Base-by-base conservation (phyloP, 371 early-diverging fungal species). In the Mucor sp. region DNA sequence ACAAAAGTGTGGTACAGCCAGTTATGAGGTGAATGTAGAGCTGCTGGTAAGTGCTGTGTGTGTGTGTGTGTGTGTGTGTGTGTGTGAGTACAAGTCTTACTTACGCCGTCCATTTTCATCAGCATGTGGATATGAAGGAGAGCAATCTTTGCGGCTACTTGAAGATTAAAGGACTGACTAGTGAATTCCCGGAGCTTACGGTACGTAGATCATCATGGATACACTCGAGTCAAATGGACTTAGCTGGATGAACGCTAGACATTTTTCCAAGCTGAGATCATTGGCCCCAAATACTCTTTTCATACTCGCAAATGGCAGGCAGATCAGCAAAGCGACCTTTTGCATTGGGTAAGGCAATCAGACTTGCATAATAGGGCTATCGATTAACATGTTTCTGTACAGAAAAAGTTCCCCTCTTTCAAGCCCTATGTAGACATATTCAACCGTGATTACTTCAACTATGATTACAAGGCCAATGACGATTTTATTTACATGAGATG, bases 401-500 rank as follows among this genome's bases (percentile, higher is more conserved):
- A 88, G 89, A 74, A 76, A 64, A 78, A 80, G 35, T 93, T 94
- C 69, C 77, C 90, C 33, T 87, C 91, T 5, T 95, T 93, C 70
- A 71, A 77, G 37, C 85, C 85, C 3, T 81, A 67, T 76, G 75
- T 83, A 72, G 74, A 85, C n/a, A 71, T 65, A 1, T 93, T 95
- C 71, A 90, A 92, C 65, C 57, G 88, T 35, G 91, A 93, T 63
- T 83, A 76, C 23, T 90, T 90, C 73, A 74, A 73, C 9, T 92
- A 90, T 69, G 91, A 94, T 76, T 90, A 88, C 59, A 67, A 77
- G 28, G 84, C 48, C 0, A 48, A 88, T 68, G 80, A 84, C 44
- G 93, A 95, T 66, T 87, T 86, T 67, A 79, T 98, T 28, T 98
- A 93, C 74, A 98, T 98, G 98, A 88, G 98, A 35, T 97, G 97